phyloP scores from a whole-genome alignment of 192 early-diverging fungal genomes.

The Podochytrium sp. region DNA sequence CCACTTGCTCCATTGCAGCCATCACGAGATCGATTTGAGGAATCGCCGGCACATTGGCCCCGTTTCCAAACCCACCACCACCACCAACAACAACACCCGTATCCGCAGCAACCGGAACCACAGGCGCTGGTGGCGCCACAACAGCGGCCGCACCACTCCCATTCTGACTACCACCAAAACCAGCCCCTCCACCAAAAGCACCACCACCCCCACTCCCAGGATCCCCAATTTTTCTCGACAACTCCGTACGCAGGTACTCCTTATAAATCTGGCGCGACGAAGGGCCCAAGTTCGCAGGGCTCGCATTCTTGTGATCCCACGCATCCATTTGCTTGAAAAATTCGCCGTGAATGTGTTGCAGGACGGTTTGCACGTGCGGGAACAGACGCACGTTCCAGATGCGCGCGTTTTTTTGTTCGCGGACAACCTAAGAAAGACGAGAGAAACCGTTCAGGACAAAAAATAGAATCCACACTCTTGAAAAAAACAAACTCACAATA shows the following conservation, averaged over 20 bases:
- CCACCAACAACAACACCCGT: too few species aligned
- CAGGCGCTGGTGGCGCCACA: too few species aligned
- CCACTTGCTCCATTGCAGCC: too few species aligned
- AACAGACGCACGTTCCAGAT: conserved; percentile 73
- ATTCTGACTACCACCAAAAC: too few species aligned
- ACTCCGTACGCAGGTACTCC: conserved; percentile 26
- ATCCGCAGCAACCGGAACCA: too few species aligned
- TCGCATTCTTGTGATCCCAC: conserved; percentile 50
- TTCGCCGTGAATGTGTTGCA: conserved; percentile 57
- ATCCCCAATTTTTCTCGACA: conserved; percentile 19
- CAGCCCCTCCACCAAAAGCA: too few species aligned
- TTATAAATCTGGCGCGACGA: conserved; percentile 35
- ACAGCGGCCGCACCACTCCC: too few species aligned
- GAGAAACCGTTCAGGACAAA: not conserved
- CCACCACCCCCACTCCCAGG: too few species aligned
- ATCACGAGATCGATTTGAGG: too few species aligned
- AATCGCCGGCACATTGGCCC: too few species aligned
- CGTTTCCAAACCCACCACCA: too few species aligned
- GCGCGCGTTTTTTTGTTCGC: conserved; percentile 49
- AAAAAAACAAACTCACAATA: conserved; percentile 50
- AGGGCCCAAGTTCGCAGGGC: conserved; percentile 2
- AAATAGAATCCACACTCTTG: not conserved
- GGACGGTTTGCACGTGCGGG: conserved; percentile 62
- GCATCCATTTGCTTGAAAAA: conserved; percentile 68
- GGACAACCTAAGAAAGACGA: conserved; percentile 44